These are phyloP conservation scores for Rhodotorula sphaerocarpa DNA, from an alignment of 768 basidiomycete species.

Conservation along the genomic window DNA sequence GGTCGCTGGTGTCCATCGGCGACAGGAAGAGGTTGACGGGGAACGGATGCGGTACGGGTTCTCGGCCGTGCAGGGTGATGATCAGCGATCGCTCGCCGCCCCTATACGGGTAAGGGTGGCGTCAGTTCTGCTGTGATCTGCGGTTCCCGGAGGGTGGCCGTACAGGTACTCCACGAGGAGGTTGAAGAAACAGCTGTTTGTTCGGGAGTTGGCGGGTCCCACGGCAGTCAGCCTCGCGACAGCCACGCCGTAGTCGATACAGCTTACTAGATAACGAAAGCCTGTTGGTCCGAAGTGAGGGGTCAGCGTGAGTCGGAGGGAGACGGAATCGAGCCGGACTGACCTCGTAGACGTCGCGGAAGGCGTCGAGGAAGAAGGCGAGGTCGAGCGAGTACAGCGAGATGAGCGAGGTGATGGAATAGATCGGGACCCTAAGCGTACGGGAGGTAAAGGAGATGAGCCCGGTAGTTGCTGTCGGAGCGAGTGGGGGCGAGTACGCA, in stretches of 20 bases:
- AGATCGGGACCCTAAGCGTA: slow-evolving; percentile 58
- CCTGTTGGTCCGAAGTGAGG: slow-evolving; percentile 47
- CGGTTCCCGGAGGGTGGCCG: not conserved
- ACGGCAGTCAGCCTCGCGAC: not conserved
- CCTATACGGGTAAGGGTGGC: slow-evolving; percentile 39
- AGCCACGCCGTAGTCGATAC: too few species aligned
- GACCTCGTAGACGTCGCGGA: slow-evolving; percentile 94
- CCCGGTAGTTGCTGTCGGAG: too few species aligned
- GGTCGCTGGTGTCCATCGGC: slow-evolving; percentile 89
- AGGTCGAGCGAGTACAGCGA: slow-evolving; percentile 88
- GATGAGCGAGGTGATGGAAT: slow-evolving; percentile 81
- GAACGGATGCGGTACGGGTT: slow-evolving; percentile 76
- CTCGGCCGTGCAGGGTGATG: slow-evolving; percentile 81
- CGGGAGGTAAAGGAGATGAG: not conserved
- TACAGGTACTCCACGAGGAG: slow-evolving; percentile 66
- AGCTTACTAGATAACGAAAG: slow-evolving; percentile 76
- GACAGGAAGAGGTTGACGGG: slow-evolving; percentile 72
- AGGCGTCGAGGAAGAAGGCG: slow-evolving; percentile 89
- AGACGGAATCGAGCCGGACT: slow-evolving; percentile 26
- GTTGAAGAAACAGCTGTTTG: slow-evolving; percentile 63
- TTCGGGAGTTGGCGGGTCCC: too few species aligned
- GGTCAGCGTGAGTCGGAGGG: not conserved
- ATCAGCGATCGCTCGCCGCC: slow-evolving; percentile 90
- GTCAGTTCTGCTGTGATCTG: slow-evolving; percentile 26
- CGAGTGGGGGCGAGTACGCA: slow-evolving; percentile 44